phyloP scores from a whole-genome alignment of 1,139 yeast species.

The Candida frijolesensis region DNA sequence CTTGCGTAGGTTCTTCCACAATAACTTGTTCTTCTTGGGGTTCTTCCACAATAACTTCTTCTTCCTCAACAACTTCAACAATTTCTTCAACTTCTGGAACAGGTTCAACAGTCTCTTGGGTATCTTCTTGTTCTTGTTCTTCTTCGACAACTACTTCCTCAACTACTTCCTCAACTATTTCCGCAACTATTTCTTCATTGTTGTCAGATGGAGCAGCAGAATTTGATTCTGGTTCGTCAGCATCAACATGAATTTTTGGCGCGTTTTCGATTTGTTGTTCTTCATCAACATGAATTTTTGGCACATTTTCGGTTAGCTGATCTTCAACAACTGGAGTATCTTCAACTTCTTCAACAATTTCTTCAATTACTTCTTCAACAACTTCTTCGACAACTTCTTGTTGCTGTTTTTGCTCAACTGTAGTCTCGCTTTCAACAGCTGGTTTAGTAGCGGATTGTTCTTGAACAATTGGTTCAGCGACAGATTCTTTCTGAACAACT shows the following conservation, averaged over 20 bases:
- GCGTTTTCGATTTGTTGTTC: background rate
- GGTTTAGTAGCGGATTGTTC: slow-evolving; percentile 3
- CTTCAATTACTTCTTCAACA: slow-evolving; percentile 3
- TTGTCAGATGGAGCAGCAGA: slow-evolving; percentile 7
- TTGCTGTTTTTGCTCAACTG: slow-evolving; percentile 5
- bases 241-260: background rate
- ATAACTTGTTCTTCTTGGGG: background rate
- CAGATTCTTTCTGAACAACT: background rate
- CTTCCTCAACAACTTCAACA: background rate
- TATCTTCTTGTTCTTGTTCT: background rate
- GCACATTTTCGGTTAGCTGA: background rate
- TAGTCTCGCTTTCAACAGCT: background rate
- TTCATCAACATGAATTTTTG: background rate
- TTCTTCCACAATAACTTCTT: background rate
- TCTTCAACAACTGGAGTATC: background rate
- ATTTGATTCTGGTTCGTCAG: background rate
- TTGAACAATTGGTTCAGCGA: slow-evolving; percentile 6
- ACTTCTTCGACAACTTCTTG: background rate
- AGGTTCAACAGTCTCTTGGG: slow-evolving; percentile 6
- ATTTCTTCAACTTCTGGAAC: slow-evolving; percentile 6
- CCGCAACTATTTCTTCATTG: slow-evolving; percentile 11
- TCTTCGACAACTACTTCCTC: slow-evolving; percentile 6
- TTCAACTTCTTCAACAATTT: background rate
- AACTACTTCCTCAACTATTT: slow-evolving; percentile 9
- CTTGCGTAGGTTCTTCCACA: background rate